phyloP scores from a whole-genome alignment of 768 basidiomycete species.

The Leccinum aurantiacum region DNA sequence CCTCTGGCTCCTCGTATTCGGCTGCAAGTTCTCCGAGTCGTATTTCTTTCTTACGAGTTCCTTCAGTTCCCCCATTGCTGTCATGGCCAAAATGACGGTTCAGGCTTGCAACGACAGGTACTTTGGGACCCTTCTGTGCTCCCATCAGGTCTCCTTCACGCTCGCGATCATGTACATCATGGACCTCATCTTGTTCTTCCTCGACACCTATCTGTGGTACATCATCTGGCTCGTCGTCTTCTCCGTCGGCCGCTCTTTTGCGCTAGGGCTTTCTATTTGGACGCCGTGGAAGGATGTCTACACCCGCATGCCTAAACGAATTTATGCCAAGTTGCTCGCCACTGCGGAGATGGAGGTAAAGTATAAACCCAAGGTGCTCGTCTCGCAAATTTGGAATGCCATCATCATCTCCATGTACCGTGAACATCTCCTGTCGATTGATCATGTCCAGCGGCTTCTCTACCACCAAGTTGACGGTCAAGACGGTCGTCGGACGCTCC shows the following conservation, averaged over 20 bases:
- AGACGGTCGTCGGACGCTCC: conserved; percentile 86
- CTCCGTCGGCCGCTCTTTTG: conserved; percentile 86
- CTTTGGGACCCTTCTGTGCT: conserved; percentile 79
- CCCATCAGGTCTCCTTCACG: conserved; percentile 89
- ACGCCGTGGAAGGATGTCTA: conserved; percentile 99
- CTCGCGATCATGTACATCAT: conserved; percentile 98
- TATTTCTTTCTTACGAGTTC: conserved; percentile 98
- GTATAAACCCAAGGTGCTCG: conserved; percentile 99
- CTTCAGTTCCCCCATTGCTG: conserved; percentile 94
- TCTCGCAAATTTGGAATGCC: conserved; percentile 99
- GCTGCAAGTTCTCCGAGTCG: conserved; percentile 96
- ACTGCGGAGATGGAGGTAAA: conserved; percentile 99
- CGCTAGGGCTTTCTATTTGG: conserved; percentile 95
- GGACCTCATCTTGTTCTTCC: conserved; percentile 97
- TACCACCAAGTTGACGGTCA: conserved; percentile 95
- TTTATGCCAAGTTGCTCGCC: conserved; percentile 95
- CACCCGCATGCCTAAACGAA: conserved; percentile 93
- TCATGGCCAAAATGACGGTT: conserved; percentile 95
- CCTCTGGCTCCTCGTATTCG: conserved; percentile 90
- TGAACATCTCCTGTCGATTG: conserved; percentile 95
- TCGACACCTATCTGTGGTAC: conserved; percentile 99
- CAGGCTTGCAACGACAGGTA: conserved; percentile 85
- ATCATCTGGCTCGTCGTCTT: conserved; percentile 98
- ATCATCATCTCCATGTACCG: conserved; percentile 99
- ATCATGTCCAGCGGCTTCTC: conserved; percentile 94